These are phyloP conservation scores for Fonsecaea multimorphosa DNA, from an alignment of 2,329 filamentous ascomycete species.

Conservation along the genomic window DNA sequence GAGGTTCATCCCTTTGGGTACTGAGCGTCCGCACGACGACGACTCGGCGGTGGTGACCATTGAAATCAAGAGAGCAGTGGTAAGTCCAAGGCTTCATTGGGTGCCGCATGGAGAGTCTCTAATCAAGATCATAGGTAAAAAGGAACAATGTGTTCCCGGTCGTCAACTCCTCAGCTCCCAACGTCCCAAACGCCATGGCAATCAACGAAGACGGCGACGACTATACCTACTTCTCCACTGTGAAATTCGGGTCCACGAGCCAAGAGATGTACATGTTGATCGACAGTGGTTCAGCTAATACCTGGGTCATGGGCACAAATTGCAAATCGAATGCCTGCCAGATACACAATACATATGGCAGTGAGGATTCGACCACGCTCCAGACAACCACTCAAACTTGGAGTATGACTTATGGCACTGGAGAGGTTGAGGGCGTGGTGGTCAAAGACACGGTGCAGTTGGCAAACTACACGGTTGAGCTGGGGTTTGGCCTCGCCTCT, in stretches of 20 bases:
- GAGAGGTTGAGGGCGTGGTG: slow-evolving; percentile 70
- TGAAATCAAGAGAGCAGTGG: slow-evolving; percentile 47
- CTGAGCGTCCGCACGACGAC: slow-evolving; percentile 32
- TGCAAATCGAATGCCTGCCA: slow-evolving; percentile 72
- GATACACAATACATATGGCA: slow-evolving; percentile 72
- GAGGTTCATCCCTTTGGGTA: slow-evolving; percentile 45
- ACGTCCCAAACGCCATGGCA: slow-evolving; percentile 54
- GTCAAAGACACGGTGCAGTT: slow-evolving; percentile 71
- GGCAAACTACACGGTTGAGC: slow-evolving; percentile 66
- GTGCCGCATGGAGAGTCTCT: neutral
- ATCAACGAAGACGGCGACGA: slow-evolving; percentile 62
- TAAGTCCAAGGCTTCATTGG: slow-evolving; percentile 8
- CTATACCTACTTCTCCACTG: slow-evolving; percentile 60
- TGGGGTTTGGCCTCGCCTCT: slow-evolving; percentile 75
- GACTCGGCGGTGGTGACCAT: slow-evolving; percentile 43
- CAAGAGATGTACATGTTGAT: slow-evolving; percentile 61
- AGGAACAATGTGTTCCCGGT: slow-evolving; percentile 59
- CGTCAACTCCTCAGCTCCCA: slow-evolving; percentile 48
- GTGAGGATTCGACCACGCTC: slow-evolving; percentile 69
- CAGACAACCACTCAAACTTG: slow-evolving; percentile 62
- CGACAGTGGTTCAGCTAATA: slow-evolving; percentile 67
- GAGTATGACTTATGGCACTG: slow-evolving; percentile 76
- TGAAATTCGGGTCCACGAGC: slow-evolving; percentile 57
- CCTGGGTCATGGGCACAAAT: slow-evolving; percentile 79
- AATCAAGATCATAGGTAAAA: slow-evolving; percentile 40